These are phyloP conservation scores for Boehmeria nivea DNA, from an alignment of 306 rosid species.

Conservation along the genomic window DNA sequence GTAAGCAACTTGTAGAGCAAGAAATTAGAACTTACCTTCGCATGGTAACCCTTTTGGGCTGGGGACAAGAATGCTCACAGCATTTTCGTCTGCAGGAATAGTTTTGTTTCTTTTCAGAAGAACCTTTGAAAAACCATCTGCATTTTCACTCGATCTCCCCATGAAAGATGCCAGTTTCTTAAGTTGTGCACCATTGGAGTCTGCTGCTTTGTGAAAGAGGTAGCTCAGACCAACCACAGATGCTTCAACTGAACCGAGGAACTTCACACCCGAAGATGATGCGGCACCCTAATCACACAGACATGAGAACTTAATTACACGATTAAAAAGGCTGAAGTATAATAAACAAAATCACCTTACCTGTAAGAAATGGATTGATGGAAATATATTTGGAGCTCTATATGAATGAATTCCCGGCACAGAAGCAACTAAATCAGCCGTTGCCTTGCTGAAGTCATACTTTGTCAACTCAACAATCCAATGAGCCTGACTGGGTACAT, in stretches of 20 bases:
- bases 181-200: conserved; percentile 51
- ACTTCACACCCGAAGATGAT: conserved; percentile 28
- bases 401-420: conserved; percentile 66
- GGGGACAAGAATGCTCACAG: conserved; percentile 62
- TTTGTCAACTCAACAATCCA: conserved; percentile 64
- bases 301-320: conserved; percentile 23
- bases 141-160: conserved; percentile 36
- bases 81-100: conserved; percentile 63
- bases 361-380: conserved; percentile 21
- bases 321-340: no score
- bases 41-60: conserved; percentile 34
- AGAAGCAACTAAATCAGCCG: conserved; percentile 68
- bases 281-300: conserved; percentile 31
- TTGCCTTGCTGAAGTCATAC: conserved; percentile 68
- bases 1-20: background rate
- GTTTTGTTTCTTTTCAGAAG: conserved; percentile 53
- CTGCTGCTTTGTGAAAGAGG: conserved; percentile 49
- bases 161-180: conserved; percentile 59
- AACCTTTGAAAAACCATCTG: conserved; percentile 35
- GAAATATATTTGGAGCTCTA: conserved; percentile 33
- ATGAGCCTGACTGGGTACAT: conserved; percentile 63
- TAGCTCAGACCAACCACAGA: conserved; percentile 79
- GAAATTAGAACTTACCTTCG: conserved; percentile 50
- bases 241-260: conserved; percentile 60
- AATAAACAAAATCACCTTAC: conserved; percentile 26